A percentile compares a stretch with the other conserved stretches of the same genome.
Evolutionary conservation across 306 rosid genomes (phyloP).

Genomic region (Luffa acutangula): DNA sequence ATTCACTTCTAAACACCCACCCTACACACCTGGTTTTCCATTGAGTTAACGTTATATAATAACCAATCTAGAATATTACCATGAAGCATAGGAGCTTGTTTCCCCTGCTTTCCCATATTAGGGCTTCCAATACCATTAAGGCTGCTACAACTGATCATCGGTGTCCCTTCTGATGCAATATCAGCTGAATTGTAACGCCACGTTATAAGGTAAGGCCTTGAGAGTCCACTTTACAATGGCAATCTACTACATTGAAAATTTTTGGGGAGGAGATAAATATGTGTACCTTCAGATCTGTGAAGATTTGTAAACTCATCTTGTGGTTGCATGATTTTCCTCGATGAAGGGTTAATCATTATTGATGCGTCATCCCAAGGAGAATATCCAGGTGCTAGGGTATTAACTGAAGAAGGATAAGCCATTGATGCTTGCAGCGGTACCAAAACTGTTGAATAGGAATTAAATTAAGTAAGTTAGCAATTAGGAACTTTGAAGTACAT

Average conservation of each 20-base stretch:
- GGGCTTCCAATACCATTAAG: slow-evolving; percentile 43
- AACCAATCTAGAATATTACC: slow-evolving; percentile 32
- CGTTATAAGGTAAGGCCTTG: slow-evolving; percentile 34
- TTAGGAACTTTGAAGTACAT: slow-evolving; percentile 3
- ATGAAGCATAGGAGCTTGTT: slow-evolving; percentile 39
- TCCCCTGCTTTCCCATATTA: slow-evolving; percentile 38
- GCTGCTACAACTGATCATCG: slow-evolving; percentile 28
- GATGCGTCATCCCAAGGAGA: slow-evolving; percentile 68
- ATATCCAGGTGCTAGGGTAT: slow-evolving; percentile 37
- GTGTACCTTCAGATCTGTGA: slow-evolving; percentile 52
- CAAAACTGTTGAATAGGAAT: slow-evolving; percentile 44
- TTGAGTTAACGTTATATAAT: background rate
- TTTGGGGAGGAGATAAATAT: slow-evolving; percentile 6
- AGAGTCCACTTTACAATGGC: slow-evolving; percentile 29
- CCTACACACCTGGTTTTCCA: background rate
- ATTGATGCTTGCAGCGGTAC: slow-evolving; percentile 61
- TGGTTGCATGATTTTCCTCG: slow-evolving; percentile 21
- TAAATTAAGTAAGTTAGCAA: slow-evolving; percentile 9
- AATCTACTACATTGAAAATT: background rate
- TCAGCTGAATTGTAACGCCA: slow-evolving; percentile 66
- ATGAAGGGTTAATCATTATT: slow-evolving; percentile 32
- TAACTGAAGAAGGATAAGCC: slow-evolving; percentile 53
- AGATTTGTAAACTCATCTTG: slow-evolving; percentile 43
- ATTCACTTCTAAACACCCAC: background rate
- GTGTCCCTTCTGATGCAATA: slow-evolving; percentile 54